Base-by-base conservation (phyloP, 331 rosid species). In the Malus hybrid region DNA sequence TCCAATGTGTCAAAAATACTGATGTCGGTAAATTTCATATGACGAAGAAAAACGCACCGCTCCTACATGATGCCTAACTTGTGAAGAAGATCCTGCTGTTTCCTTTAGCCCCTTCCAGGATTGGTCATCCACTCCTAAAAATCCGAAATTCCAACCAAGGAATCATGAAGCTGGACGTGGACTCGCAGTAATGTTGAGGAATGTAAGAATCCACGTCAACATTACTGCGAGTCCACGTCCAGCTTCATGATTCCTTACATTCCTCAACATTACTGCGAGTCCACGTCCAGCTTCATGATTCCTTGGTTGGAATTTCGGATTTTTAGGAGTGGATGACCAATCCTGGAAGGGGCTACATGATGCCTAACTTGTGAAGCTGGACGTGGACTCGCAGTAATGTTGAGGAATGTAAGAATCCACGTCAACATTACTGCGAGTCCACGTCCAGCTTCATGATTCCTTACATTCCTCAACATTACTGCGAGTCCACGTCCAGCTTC, bases 71-170 rank as follows among this genome's bases (percentile, higher is more conserved):
- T 82, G 78, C 86, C 85, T 62, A 78, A 82, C 68, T 84, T 87
- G 82, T 67, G 87, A 79, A 69, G 91, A 87, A 44, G 86, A 85
- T 63, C 84, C 65, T 9, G 84, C 85, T 20, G 80, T 85, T 83
- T 85, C 86, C 85, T 77, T 74, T 57, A 85, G 76, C 73, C 87
- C 85, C 31, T 81, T 56, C 89, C 84, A 84, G 50, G 90, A 71
- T 48, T 84, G 76, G 10, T 80, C 87, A 57, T 87, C 89, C 73
- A 89, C 80, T 64, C 80, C 90, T 32, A 89, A 79, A 61, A 84
- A 82, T 78, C 92, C 87, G 54, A 52, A 65, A 31, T 48, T 18
- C 61, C 61, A 73, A 36, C 57, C 18, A 60, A 5, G 18, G 18
- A 60, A 67, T 27, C 29, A 36, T 67, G 16, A 67, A 65, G 14